Base-by-base conservation (phyloP, 495 filamentous ascomycete genomes). In the Neurospora sp. region DNA sequence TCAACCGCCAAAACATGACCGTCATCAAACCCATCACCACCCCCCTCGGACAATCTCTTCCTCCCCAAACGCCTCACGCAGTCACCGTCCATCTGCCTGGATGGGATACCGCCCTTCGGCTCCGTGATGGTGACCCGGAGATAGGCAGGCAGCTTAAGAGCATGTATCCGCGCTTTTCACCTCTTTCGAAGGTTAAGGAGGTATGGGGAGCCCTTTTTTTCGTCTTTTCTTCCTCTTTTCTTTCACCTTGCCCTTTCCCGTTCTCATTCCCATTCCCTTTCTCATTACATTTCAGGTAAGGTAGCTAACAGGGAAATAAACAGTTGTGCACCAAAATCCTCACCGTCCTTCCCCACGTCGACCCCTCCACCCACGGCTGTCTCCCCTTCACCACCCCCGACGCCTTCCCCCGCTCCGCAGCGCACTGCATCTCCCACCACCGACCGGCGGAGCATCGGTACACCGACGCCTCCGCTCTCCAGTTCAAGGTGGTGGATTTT, bases 141-240 rank as follows among this genome's bases (percentile, higher is more conserved):
- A 10, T 84, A 16, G n/a, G 83, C 8, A 39, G 16, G 16, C 10
- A 37, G 16, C 69, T 86, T 0, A 77, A 74, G 38, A 80, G 78
- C 61, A 74, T 85, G 65, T 86, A 86, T 75, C 85, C 85, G 5
- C 75, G 83, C 2, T 85, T 86, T 75, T 72, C 74, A 0, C 78
- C 81, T 8, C 82, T 80, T 45, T 69, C 73, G 18, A 71, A 80
- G 61, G 75, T 81, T 40, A 71, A 75, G 53, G 45, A 72, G 20
- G 77, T 79, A 72, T 18, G 75, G 73, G 1, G 12, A 39, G 10
- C 5, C 4, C 35, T 74, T 2, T 20, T 59, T 18, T 39, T 40
- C 70, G 7, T 7, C 20, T 40, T 3, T 20, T 59, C 38, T 39
- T 39, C 65, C 12, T 12, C 35, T 40, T 18, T 45, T 27, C 35